These are phyloP conservation scores for Pythium folliculosum DNA, from an alignment of 352 stramenopile genomes.

Conservation along the genomic window DNA sequence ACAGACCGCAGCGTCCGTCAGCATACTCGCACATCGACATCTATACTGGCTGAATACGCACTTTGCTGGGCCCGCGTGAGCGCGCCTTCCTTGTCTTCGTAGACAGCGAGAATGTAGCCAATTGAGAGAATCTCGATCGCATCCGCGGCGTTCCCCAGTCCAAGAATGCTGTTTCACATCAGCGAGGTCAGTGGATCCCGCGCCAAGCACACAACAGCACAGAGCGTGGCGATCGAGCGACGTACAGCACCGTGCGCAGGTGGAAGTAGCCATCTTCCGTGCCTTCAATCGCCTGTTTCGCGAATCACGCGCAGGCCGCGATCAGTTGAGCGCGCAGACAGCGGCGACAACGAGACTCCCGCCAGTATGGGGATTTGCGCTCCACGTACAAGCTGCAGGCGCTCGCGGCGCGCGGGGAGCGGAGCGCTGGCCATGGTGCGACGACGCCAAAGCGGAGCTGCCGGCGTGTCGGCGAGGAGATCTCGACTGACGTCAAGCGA, in stretches of 20 bases:
- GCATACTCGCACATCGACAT: not conserved
- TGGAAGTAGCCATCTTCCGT: conserved; percentile 71
- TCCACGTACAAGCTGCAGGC: conserved; percentile 28
- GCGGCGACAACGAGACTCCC: too few relatives aligned
- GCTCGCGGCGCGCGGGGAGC: conserved; percentile 22
- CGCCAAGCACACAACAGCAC: too few relatives aligned
- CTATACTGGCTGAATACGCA: conserved; percentile 33
- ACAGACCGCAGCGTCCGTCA: not conserved
- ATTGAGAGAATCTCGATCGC: conserved; percentile 92
- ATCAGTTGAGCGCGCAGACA: not conserved
- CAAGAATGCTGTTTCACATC: conserved; percentile 60
- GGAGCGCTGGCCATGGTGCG: conserved; percentile 6
- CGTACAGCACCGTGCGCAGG: conserved; percentile 65
- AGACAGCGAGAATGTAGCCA: conserved; percentile 89
- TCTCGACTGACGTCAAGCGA: conserved; percentile 11
- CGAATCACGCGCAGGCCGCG: not conserved
- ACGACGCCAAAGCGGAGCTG: not conserved
- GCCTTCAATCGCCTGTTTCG: conserved; percentile 46
- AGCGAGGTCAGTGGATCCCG: too few relatives aligned
- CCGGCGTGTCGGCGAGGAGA: not conserved
- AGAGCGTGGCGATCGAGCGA: not conserved
- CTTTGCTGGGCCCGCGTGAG: conserved; percentile 55
- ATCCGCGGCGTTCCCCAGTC: conserved; percentile 85
- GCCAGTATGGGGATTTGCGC: too few relatives aligned
- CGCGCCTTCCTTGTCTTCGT: conserved; percentile 69